Evolutionary conservation across 257 asterid genomes (phyloP).

Genomic region (Linderniella brevidens): DNA sequence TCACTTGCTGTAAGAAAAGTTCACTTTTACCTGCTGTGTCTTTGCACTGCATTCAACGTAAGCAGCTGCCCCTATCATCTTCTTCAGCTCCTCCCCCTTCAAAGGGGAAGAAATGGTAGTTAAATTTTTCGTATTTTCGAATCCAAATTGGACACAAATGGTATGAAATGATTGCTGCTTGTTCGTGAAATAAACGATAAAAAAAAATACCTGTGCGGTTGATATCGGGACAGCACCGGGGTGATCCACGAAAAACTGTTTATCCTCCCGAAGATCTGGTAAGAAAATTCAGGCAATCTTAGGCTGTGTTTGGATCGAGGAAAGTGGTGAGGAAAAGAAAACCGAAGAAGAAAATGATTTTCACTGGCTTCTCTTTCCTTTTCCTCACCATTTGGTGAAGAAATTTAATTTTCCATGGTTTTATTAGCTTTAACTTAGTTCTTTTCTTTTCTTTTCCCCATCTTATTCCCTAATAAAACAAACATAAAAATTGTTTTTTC

Average conservation of each 20-base stretch:
- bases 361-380: too few species aligned
- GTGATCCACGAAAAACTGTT: constrained; percentile 14
- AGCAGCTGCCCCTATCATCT: constrained; percentile 1
- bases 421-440: too few species aligned
- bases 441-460: too few species aligned
- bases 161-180: background rate
- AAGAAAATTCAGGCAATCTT: background rate
- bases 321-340: background rate
- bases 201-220: background rate
- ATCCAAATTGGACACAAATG: background rate
- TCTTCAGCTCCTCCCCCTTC: constrained; percentile 5
- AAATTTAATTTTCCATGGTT: too few species aligned
- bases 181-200: too few species aligned
- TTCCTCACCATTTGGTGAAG: too few species aligned
- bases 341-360: background rate
- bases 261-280: constrained; percentile 32
- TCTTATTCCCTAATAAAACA: too few species aligned
- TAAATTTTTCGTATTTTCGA: background rate
- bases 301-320: too few species aligned
- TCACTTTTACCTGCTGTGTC: background rate
- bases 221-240: constrained; percentile 34
- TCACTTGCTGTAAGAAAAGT: background rate
- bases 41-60: constrained; percentile 3
- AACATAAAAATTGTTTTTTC: too few species aligned
- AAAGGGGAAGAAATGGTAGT: background rate